Base-by-base conservation (phyloP, 495 filamentous ascomycete species). In the Talaromyces thailandensis region DNA sequence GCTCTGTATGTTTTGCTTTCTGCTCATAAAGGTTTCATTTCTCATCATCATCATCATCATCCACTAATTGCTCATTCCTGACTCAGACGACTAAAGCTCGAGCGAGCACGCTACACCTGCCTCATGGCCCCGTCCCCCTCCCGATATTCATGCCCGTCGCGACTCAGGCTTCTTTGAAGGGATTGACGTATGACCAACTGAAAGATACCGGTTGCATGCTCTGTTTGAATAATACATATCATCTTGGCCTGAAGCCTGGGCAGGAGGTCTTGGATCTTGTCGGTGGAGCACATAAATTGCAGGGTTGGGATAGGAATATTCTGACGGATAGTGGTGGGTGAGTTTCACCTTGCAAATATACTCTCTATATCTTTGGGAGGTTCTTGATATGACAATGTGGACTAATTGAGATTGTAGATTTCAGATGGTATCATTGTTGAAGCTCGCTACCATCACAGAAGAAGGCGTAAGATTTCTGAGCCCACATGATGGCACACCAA, bases 121-220 rank as follows among this genome's bases (percentile, higher is more conserved):
- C 94, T 37, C 95, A 98, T 84, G 94, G 94, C 67, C 81, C 88
- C 0, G 92, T 98, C 14, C 82, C 88, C 58, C 82, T 97, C 11
- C 94, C 94, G 2, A 85, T 97, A 24, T 99, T 98, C 74, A 98
- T 98, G 92, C 94, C 94, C 18, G 94, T 98, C 29, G 94, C 95
- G 18, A 98, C 94, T n/a, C 94, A 99, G 74, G 94, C 90, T 0
- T 93, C 93, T 0, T 77, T 99, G 31, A 99, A 99, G 71, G 94
- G 94, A 28, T 76, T 99, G 60, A 97, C 94, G 28, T 91, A 93
- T 2, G 88, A 93, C 64, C 94, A 99, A 67, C 77, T 99, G 23
- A 91, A 93, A 64, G 81, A 87, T 35, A 93, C 92, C 0, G 88
- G 91, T 51, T 98, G 95, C 68, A 85, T 90, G 65, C 80, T 99